Percentiles rank a stretch among this genome's conserved stretches.
phyloP scores from a whole-genome alignment of 352 stramenopile species.

The Globisporangium cystogenes region DNA sequence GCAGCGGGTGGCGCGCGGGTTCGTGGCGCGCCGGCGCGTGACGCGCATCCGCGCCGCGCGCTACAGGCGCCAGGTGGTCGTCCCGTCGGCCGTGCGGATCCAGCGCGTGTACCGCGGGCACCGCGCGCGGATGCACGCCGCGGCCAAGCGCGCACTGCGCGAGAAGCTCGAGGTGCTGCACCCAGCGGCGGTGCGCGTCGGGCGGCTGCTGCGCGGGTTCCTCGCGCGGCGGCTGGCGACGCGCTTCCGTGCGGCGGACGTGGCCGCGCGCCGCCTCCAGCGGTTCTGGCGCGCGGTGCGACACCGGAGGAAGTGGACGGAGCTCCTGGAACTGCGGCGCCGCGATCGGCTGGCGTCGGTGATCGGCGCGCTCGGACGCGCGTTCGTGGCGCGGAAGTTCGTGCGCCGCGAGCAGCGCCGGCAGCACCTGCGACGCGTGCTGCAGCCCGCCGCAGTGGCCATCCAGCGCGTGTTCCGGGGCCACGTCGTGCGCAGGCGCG shows the following conservation, averaged over 20 bases:
- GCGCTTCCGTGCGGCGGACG: constrained; percentile 20
- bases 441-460: constrained; percentile 33
- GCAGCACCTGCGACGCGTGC: constrained; percentile 29
- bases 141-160: constrained; percentile 19
- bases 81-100: constrained; percentile 35
- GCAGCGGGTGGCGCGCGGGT: constrained; percentile 48
- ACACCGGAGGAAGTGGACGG: constrained; percentile 44
- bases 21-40: constrained; percentile 44
- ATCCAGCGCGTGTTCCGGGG: constrained; percentile 77
- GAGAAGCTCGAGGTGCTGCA: constrained; percentile 33
- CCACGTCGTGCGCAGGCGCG: constrained; percentile 39
- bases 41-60: constrained; percentile 33
- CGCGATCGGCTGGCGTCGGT: constrained; percentile 50
- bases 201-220: constrained; percentile 46
- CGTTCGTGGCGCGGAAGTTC: constrained; percentile 56
- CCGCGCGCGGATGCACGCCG: constrained; percentile 23
- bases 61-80: constrained; percentile 33
- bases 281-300: constrained; percentile 38
- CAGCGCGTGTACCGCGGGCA: constrained; percentile 57
- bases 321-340: constrained; percentile 37
- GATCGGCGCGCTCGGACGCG: constrained; percentile 57
- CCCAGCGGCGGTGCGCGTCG: constrained; percentile 45
- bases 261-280: constrained; percentile 41
- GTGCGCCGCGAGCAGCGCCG: constrained; percentile 39
- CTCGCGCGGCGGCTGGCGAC: constrained; percentile 34